phyloP scores from a whole-genome alignment of 257 asterid genomes.

The Anisodus acutangulus region DNA sequence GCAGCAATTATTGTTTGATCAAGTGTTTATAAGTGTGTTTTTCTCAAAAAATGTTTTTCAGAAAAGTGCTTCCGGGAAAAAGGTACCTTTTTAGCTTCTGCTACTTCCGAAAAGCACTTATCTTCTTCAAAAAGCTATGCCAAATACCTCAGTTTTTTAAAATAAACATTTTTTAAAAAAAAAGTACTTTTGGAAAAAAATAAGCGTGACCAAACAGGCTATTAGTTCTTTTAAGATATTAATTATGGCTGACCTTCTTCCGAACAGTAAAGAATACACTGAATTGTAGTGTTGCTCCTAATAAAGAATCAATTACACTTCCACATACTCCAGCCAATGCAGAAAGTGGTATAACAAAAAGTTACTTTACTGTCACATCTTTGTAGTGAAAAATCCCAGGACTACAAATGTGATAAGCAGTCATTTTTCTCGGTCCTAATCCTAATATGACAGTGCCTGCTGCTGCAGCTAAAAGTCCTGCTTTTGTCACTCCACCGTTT shows the following conservation, averaged over 20 bases:
- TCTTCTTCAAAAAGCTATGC: no score
- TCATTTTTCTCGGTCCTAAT: no score
- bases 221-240: not conserved
- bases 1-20: no score
- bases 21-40: no score
- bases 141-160: no score
- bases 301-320: constrained; percentile 80
- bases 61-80: no score
- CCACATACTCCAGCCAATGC: constrained; percentile 84
- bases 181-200: no score
- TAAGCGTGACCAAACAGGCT: no score
- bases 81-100: no score
- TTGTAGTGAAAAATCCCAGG: constrained; percentile 69
- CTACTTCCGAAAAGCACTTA: no score
- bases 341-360: constrained; percentile 73
- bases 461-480: constrained; percentile 87
- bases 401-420: constrained; percentile 47
- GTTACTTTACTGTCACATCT: constrained; percentile 65
- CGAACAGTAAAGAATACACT: constrained; percentile 88
- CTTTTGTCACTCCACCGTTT: constrained; percentile 90
- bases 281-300: constrained; percentile 94
- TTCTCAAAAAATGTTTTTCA: no score
- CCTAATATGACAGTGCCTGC: constrained; percentile 64
- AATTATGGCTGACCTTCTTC: constrained; percentile 65
- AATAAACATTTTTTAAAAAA: no score